These are phyloP conservation scores for Chrysoporthe cubensis DNA, from an alignment of 2,329 filamentous ascomycete species.

Conservation along the genomic window DNA sequence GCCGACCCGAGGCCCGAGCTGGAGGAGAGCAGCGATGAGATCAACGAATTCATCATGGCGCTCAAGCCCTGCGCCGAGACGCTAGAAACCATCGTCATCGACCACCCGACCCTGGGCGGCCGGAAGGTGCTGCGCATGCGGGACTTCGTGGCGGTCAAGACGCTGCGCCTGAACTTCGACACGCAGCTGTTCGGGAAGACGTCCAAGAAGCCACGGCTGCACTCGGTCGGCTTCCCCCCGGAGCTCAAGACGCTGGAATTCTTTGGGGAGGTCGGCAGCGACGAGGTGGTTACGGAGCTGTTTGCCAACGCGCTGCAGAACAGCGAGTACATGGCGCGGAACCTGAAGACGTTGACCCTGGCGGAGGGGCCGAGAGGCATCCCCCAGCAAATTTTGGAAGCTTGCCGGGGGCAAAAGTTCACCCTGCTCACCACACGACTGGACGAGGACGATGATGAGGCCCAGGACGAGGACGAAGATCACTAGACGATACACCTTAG, in stretches of 20 bases:
- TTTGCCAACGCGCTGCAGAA: constrained; percentile 47
- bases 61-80: constrained; percentile 46
- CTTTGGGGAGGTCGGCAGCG: constrained; percentile 49
- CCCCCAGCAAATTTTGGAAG: constrained; percentile 41
- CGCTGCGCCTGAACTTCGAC: constrained; percentile 50
- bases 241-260: constrained; percentile 51
- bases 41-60: constrained; percentile 52
- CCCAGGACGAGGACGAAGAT: neutral
- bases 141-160: constrained; percentile 47
- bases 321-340: constrained; percentile 41
- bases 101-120: constrained; percentile 46
- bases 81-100: constrained; percentile 49
- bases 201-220: constrained; percentile 48
- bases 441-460: constrained; percentile 6
- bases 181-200: constrained; percentile 53
- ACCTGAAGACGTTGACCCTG: constrained; percentile 44
- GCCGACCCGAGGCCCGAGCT: constrained; percentile 45
- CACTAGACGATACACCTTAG: neutral
- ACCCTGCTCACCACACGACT: constrained; percentile 37
- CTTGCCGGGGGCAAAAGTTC: constrained; percentile 40
- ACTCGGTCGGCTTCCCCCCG: constrained; percentile 52
- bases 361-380: constrained; percentile 37
- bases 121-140: constrained; percentile 48
- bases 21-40: constrained; percentile 51
- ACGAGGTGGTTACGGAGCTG: constrained; percentile 52